Evolutionary conservation across 2,329 filamentous ascomycete genomes (phyloP), one percentile per base, ranked within the genome.

Genomic region (Penicillium sp.): DNA sequence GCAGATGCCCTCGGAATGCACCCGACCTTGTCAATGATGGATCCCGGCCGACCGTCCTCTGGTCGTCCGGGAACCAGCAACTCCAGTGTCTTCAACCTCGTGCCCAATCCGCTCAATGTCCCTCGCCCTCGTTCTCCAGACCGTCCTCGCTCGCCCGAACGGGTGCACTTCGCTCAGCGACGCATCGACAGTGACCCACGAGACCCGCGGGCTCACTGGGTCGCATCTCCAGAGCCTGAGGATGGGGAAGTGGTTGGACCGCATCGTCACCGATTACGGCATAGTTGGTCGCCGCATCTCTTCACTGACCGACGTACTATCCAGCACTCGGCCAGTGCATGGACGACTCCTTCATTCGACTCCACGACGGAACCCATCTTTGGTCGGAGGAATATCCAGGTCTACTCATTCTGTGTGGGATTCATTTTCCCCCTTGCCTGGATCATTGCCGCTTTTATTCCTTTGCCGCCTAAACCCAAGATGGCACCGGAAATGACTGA

Each of bases 401-500:
- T 93, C 29, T 78, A 89, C 52, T 78, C 91, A 49, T 96, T 96
- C 75, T 85, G 87, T 54, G 43, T 88, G 47, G 92, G 92, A 25
- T 96, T 96, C 68, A 77, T 93, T 47, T 85, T 92, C 68, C 92
- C 91, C 6, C 82, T 92, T 59, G 89, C 88, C 54, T 96, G 91
- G 91, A 90, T 93, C 78, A 80, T 92, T 61, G 92, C 88, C 1
- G 85, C 91, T 1, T 81, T 93, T 53, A 78, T 95, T 13, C 90
- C 90, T 1, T 75, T 96, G 7, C 90, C 90, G 10, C 78, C 78
- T 1, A 81, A 82, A 54, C 83, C 86, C 0, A 68, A 71, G 9
- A 75, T 79, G 21, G 66, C 75, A 1, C 77, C 82, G 19, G 83
- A 85, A 72, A 67, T 66, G 77, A 80, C 39, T 81, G 87, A 67